Base-by-base conservation (phyloP, 192 early-diverging fungal species). In the Geranomyces michiganensis region DNA sequence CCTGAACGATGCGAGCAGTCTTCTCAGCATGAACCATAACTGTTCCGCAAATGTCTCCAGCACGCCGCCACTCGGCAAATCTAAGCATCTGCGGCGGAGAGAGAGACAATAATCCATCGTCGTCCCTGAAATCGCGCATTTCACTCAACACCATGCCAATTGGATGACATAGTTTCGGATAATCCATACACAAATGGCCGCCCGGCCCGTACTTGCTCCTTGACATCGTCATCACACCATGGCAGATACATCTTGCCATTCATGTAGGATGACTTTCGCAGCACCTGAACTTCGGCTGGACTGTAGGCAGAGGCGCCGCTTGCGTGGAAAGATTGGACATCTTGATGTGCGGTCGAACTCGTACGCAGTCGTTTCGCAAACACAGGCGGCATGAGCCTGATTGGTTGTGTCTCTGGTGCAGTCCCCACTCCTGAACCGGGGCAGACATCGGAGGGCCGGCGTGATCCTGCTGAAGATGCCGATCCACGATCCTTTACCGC, bases 11-110 rank as follows among this genome's bases (percentile, higher is more conserved):
- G 31, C 59, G 45, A 17, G 55, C 69, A 3, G 65, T 62, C 9
- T 92, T 92, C 32, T 89, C 81, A 30, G 84, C 65, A 22, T 78
- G 76, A 65, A 96, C 88, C 73, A 97, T 86, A 45, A 73, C 79
- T 0, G 92, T 92, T 15, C 78, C 74, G 27, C 90, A 90, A 15
- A 94, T 79, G 65, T 92, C 84, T 15, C 82, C 82, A 9, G 92
- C 91, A 13, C 95, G 87, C 72, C 88, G 91, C 95, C 95, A 97
- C 17, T 79, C 82, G 56, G 83, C 87, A 77, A 94, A 93, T 56
- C 85, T 85, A 9, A 75, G 79, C 51, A 68, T 83, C 71, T 97
- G 95, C 70, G 92, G 89, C 27, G 84, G 67, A 0, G 93, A 94
- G 67, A 97, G 75, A 13, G 71, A 53, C 24, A 92, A 73, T 48